Evolutionary conservation across 306 rosid genomes (phyloP).

Genomic region (Spatholobus suberectus): DNA sequence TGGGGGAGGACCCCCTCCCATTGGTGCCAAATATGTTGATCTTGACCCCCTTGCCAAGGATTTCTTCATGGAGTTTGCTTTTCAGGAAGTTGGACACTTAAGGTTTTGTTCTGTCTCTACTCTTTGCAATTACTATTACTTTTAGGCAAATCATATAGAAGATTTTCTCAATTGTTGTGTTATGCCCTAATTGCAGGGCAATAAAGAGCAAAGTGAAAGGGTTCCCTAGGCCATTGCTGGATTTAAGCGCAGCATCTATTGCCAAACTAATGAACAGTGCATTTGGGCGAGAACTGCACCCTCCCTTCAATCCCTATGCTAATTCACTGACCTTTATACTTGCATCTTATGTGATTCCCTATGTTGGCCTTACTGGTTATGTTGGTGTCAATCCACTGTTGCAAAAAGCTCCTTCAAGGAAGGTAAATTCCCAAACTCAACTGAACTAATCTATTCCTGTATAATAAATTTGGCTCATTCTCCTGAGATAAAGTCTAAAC

Average conservation of each 20-base stretch:
- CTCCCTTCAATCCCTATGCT: slow-evolving; percentile 81
- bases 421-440: background rate
- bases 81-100: slow-evolving; percentile 77
- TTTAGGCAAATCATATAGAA: background rate
- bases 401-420: slow-evolving; percentile 42
- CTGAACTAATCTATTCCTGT: background rate
- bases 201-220: slow-evolving; percentile 61
- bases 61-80: slow-evolving; percentile 62
- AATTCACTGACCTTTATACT: slow-evolving; percentile 58
- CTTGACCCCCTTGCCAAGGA: slow-evolving; percentile 45
- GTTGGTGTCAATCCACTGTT: slow-evolving; percentile 72
- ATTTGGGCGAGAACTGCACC: slow-evolving; percentile 51
- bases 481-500: background rate
- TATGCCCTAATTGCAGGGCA: slow-evolving; percentile 60
- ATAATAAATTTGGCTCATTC: background rate
- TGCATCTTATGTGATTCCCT: slow-evolving; percentile 77
- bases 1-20: slow-evolving; percentile 62
- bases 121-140: background rate
- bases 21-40: slow-evolving; percentile 59
- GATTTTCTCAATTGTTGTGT: background rate
- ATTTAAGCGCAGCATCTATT: slow-evolving; percentile 61
- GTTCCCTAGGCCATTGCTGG: slow-evolving; percentile 79
- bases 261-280: slow-evolving; percentile 59
- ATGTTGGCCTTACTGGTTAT: slow-evolving; percentile 91
- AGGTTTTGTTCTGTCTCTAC: slow-evolving; percentile 43